Evolutionary conservation across 2,329 filamentous ascomycete genomes (phyloP).

Genomic region (Ophiognomonia clavigignenti-juglandacearum): DNA sequence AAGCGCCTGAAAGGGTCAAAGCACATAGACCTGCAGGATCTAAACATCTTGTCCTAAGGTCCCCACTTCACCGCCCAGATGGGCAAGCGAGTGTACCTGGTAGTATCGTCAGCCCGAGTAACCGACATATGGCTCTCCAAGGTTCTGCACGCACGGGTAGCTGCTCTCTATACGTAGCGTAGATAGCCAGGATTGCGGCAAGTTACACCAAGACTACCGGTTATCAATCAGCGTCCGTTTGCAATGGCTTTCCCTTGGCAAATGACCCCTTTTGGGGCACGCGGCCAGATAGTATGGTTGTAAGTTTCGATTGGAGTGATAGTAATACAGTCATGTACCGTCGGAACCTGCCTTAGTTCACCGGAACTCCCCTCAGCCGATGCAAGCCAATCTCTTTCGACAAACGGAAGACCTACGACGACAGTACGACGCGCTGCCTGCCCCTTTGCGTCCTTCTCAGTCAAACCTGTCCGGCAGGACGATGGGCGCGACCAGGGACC

Average conservation of each 20-base stretch:
- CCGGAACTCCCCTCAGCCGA: background rate
- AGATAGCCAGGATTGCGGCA: background rate
- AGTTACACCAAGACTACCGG: slow-evolving; percentile 4
- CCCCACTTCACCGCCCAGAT: background rate
- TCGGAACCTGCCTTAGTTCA: background rate
- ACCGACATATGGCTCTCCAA: background rate
- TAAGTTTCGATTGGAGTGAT: background rate
- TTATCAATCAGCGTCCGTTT: slow-evolving; percentile 2
- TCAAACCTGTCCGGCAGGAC: slow-evolving; percentile 77
- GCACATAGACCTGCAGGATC: slow-evolving; percentile 7
- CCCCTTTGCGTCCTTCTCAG: slow-evolving; percentile 39
- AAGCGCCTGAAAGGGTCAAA: background rate
- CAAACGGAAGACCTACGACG: slow-evolving; percentile 29
- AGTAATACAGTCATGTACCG: slow-evolving; percentile 5
- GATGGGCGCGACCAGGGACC: slow-evolving; percentile 86
- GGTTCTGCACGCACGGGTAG: background rate
- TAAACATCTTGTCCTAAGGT: slow-evolving; percentile 5
- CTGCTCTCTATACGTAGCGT: slow-evolving; percentile 2
- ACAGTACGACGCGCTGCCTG: slow-evolving; percentile 24
- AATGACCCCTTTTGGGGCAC: background rate
- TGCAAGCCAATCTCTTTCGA: slow-evolving; percentile 4
- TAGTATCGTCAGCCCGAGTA: no score
- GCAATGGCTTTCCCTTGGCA: slow-evolving; percentile 1
- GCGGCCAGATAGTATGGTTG: background rate
- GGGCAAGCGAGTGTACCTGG: slow-evolving; percentile 9